A percentile compares a stretch with the other conserved stretches of the same genome.
phyloP scores from a whole-genome alignment of 2,329 filamentous ascomycete genomes.

The Raffaelea arxii region DNA sequence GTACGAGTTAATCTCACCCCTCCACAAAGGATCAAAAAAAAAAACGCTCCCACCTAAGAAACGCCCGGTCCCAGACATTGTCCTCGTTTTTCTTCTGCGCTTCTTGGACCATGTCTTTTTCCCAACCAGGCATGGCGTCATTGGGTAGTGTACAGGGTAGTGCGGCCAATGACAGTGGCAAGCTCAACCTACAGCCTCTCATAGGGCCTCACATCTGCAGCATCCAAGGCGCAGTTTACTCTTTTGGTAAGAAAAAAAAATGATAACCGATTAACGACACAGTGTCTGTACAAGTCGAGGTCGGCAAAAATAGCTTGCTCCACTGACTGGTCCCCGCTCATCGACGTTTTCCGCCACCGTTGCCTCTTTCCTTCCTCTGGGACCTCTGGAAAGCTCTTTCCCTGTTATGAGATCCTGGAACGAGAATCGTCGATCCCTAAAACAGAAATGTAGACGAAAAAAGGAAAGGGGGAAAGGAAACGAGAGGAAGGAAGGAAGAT shows the following conservation, averaged over 20 bases:
- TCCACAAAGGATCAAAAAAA: background rate
- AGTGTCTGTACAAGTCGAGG: background rate
- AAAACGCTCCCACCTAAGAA: background rate
- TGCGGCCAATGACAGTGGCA: conserved; percentile 20
- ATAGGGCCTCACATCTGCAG: conserved; percentile 26
- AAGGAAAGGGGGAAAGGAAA: too few relatives aligned
- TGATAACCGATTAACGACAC: background rate
- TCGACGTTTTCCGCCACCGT: too few relatives aligned
- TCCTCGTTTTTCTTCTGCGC: background rate
- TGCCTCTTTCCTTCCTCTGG: too few relatives aligned
- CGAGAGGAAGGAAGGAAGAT: too few relatives aligned
- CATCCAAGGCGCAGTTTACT: conserved; percentile 18
- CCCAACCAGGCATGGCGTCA: background rate
- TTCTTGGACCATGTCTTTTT: background rate
- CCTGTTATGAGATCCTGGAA: background rate
- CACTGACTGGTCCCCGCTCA: background rate
- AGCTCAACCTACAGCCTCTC: conserved; percentile 18
- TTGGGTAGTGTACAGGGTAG: conserved; percentile 11
- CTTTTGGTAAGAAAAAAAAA: background rate
- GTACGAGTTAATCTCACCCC: background rate
- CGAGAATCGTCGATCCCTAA: background rate
- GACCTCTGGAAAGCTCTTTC: too few relatives aligned
- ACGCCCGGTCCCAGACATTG: too few relatives aligned
- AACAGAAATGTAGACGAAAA: background rate
- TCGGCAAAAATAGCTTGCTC: background rate